These are phyloP conservation scores for Curvularia lunata DNA, from an alignment of 2,329 filamentous ascomycete species.

Conservation along the genomic window DNA sequence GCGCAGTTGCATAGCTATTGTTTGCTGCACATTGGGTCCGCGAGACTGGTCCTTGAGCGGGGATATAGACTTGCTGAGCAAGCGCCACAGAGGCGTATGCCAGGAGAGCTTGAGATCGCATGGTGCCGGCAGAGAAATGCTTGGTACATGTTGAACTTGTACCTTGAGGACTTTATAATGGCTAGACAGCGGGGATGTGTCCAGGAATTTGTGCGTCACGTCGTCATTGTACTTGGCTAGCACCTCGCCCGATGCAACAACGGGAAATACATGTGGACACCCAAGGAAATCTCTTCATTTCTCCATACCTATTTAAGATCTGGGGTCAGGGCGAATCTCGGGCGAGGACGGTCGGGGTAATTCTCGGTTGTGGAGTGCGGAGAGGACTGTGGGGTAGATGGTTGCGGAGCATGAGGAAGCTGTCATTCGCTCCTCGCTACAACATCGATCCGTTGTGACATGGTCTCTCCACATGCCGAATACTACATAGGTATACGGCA, in stretches of 20 bases:
- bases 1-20: conserved; percentile 33
- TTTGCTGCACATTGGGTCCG: conserved; percentile 39
- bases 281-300: neutral
- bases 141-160: neutral
- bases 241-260: neutral
- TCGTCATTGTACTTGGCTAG: conserved; percentile 6
- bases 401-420: neutral
- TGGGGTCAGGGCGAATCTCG: conserved; percentile 4
- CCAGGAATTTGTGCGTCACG: neutral
- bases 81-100: conserved; percentile 14
- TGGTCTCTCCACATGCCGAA: neutral
- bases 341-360: conserved; percentile 3
- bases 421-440: neutral
- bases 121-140: conserved; percentile 2
- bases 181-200: neutral
- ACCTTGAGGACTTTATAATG: conserved; percentile 1
- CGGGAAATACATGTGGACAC: neutral
- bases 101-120: conserved; percentile 24
- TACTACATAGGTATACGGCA: neutral
- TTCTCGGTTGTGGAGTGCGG: conserved; percentile 9
- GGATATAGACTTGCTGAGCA: conserved; percentile 49
- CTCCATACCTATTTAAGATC: conserved; percentile 1
- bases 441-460: neutral
- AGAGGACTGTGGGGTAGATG: conserved; percentile 4
- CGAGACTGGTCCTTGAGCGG: conserved; percentile 35